A percentile compares a stretch with the other conserved stretches of the same genome.
Conservation (phyloP, 2,329 filamentous ascomycete genomes). For the Graphiopsis chlorocephala region DNA sequence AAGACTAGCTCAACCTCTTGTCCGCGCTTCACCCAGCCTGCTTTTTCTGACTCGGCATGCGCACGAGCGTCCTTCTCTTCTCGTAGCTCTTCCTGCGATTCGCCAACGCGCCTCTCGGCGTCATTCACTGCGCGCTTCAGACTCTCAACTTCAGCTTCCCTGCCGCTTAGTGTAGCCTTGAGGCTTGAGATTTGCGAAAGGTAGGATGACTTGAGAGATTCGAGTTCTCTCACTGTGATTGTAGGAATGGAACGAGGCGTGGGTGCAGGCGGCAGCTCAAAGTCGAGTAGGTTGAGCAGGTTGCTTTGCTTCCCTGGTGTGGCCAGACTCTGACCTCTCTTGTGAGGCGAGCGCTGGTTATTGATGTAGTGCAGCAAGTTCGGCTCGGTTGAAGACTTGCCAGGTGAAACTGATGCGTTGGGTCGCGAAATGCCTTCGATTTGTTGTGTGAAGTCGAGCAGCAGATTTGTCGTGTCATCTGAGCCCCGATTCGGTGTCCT, state of each 20-base stretch:
- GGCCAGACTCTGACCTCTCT: conserved; percentile 32
- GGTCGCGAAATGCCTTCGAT: conserved; percentile 53
- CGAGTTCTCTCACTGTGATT: conserved; percentile 86
- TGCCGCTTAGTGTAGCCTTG: conserved; percentile 84
- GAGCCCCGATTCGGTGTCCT: conserved; percentile 42
- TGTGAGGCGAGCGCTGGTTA: conserved; percentile 42
- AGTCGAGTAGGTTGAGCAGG: conserved; percentile 74
- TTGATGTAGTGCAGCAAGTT: conserved; percentile 45
- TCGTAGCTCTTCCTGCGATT: conserved; percentile 77
- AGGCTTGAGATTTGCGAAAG: conserved; percentile 93
- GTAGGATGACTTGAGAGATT: conserved; percentile 86
- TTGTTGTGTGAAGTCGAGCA: conserved; percentile 86
- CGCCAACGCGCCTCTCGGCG: conserved; percentile 86
- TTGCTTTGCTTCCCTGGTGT: conserved; percentile 46
- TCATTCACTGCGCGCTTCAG: conserved; percentile 85
- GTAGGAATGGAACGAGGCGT: conserved; percentile 89
- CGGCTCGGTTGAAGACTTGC: conserved; percentile 49
- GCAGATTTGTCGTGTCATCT: conserved; percentile 69
- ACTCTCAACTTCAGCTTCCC: conserved; percentile 85
- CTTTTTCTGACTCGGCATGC: conserved; percentile 69
- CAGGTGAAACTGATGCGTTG: conserved; percentile 48
- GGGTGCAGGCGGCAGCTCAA: conserved; percentile 89
- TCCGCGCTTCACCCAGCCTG: conserved; percentile 79
- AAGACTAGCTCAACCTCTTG: conserved; percentile 83
- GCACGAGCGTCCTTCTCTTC: conserved; percentile 72